Conservation (phyloP, 2,329 filamentous ascomycete genomes). For the Rosellinia necatrix region DNA sequence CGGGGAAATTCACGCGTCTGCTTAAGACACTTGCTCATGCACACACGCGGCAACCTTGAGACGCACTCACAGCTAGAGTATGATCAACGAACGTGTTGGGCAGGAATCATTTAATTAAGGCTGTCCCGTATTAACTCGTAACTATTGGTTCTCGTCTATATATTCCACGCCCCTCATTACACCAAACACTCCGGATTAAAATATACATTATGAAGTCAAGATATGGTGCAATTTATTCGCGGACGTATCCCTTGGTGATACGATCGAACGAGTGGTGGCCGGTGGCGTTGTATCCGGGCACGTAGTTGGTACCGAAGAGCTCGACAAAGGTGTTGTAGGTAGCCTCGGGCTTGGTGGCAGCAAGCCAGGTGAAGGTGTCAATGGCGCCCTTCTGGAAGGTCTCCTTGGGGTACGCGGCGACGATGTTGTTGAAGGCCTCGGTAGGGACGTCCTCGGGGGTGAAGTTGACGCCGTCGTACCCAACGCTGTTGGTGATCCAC, state of each 20-base stretch:
- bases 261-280: conserved; percentile 24
- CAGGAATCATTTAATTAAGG: not conserved
- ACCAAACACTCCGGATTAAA: not conserved
- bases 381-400: conserved; percentile 25
- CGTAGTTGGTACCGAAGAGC: conserved; percentile 20
- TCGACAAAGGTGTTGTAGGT: conserved; percentile 27
- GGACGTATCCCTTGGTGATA: conserved; percentile 7
- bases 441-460: conserved; percentile 7
- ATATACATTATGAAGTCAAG: not conserved
- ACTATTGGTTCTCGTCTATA: not conserved
- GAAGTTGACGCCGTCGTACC: conserved; percentile 19
- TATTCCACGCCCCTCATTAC: not conserved
- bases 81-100: too few relatives aligned
- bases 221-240: not conserved
- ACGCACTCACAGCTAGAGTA: too few relatives aligned
- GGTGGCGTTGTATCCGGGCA: conserved; percentile 19
- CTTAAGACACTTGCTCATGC: too few relatives aligned
- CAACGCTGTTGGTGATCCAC: conserved; percentile 21
- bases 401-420: conserved; percentile 16
- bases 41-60: too few relatives aligned
- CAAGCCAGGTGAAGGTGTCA: conserved; percentile 26
- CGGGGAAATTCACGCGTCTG: too few relatives aligned
- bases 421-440: conserved; percentile 13
- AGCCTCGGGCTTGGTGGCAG: conserved; percentile 21
- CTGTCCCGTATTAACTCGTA: not conserved